Base-by-base conservation (phyloP, 208 protist genomes). In the Trypanosoma conorhini region DNA sequence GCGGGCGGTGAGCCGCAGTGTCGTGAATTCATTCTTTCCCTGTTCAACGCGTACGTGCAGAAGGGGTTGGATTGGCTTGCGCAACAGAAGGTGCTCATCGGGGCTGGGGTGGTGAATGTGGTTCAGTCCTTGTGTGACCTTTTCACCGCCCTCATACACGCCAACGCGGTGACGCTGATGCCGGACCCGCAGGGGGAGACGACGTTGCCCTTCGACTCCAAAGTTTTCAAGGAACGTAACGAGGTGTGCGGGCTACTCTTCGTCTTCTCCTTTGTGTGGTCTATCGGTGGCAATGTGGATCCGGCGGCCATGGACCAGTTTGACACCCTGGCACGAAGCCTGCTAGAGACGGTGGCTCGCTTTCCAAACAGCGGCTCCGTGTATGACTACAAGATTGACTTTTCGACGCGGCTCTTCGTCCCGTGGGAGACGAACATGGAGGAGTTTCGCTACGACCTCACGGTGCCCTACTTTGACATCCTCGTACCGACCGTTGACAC, bases 401-500 rank as follows among this genome's bases (percentile, higher is more conserved):
- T 91, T 61, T 74, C 74, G 15, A 87, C 78, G 24, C 81, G 87
- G 0, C 54, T 91, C 46, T 93, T 98, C 58, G 74, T 94, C 30
- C 67, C 81, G 51, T 98, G 96, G 95, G 85, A 91, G 38, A 62
- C 76, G 26, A 46, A 86, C 30, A 82, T 99, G 64, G 80, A 75
- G 24, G 77, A 92, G 55, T 98, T 95, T 74, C 58, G 74, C 21
- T 98, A 97, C 81, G 78, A 92, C 63, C 76, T 80, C 0, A 73
- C 79, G 13, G 82, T 85, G 44, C 96, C 98, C 9, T 99, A 96
- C 87, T 99, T 98, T 80, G 82, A 98, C 73, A 96, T 99, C 31
- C 85, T 99, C 56, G 97, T 99, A 13, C 96, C 98, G 4, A 99
- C 98, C 9, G 82, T 98, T 17, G 98, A 99, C 81, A 99, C 98